Conservation (phyloP, 164 flowering plant genomes). For the Vitis cinerea region DNA sequence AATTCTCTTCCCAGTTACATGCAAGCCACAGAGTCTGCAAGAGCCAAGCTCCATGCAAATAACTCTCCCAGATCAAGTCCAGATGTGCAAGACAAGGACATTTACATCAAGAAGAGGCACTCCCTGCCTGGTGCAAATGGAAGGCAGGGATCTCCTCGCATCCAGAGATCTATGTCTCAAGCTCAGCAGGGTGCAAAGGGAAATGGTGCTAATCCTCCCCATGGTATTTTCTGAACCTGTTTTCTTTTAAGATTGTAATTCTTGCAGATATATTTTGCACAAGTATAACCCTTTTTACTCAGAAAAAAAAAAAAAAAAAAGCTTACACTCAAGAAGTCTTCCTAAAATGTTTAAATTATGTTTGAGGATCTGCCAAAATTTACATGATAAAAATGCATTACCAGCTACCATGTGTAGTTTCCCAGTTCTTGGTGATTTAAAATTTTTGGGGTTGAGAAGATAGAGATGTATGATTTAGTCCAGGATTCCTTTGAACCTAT, state of each 20-base stretch:
- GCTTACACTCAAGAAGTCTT: too few relatives aligned
- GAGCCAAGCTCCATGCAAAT: constrained; percentile 67
- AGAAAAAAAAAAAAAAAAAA: background rate
- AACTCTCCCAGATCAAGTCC: constrained; percentile 89
- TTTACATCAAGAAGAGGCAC: constrained; percentile 66
- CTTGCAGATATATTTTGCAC: background rate
- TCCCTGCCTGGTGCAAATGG: constrained; percentile 73
- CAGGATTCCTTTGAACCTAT: too few relatives aligned
- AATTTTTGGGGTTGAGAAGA: too few relatives aligned
- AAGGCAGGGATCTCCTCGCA: constrained; percentile 77
- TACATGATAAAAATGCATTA: too few relatives aligned
- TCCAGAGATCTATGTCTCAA: constrained; percentile 66
- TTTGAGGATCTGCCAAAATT: too few relatives aligned
- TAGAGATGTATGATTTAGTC: too few relatives aligned
- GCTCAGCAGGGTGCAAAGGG: constrained; percentile 64
- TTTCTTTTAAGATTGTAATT: background rate
- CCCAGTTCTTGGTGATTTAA: too few relatives aligned
- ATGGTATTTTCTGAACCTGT: constrained; percentile 38
- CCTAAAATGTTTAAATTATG: too few relatives aligned
- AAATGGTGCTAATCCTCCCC: constrained; percentile 45
- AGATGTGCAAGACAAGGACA: constrained; percentile 72
- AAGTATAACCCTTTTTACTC: background rate
- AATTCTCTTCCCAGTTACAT: constrained; percentile 80
- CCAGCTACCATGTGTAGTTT: too few relatives aligned
- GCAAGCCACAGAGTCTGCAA: constrained; percentile 98